Evolutionary conservation across 2,329 filamentous ascomycete species (phyloP), one percentile per base, ranked within the genome.

Genomic region (Aspergillus cejpii): DNA sequence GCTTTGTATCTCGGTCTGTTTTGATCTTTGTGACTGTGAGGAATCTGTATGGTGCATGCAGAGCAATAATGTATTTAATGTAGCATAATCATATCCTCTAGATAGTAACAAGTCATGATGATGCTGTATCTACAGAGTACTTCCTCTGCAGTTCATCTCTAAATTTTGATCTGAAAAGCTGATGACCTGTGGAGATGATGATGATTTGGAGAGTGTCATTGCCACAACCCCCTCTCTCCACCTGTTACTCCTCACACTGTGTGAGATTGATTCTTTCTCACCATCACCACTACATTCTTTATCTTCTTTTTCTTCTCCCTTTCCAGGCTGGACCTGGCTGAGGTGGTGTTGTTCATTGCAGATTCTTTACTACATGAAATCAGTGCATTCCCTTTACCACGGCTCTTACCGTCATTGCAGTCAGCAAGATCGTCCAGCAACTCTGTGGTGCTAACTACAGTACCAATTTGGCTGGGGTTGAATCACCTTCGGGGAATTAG

Each of bases 251-350:
- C 31, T 34, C 31, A 34, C 17, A 24, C 14, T 10, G 31, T 10
- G 31, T 19, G 17, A 12, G 31, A 34, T 34, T 17, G 11, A 17
- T 27, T 37, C 34, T 43, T 26, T 40, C 41, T 45, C 42, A 39
- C 23, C 39, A 40, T 34, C 37, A 27, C 17, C 10, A 27, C 12
- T 40, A 34, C 31, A 34, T 41, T 20, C 42, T 36, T 40, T 46
- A 37, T 41, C 31, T 33, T 41, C 23, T 23, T 27, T 29, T 40
- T 40, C 41, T 47, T 40, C 29, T 23, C 21, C 21, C 11, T 15
- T 12, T 14, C 15, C 56, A 62, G 64, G 64, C 64, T 65, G 64
- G 64, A 41, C 64, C 64, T 66, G 62, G 31, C 54, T 41, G 26
- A 49, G 39, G 28, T 37, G 49, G 21, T 43, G 42, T 45, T 39